These are phyloP conservation scores for Trametes cingulata DNA, from an alignment of 768 basidiomycete genomes.

Conservation along the genomic window DNA sequence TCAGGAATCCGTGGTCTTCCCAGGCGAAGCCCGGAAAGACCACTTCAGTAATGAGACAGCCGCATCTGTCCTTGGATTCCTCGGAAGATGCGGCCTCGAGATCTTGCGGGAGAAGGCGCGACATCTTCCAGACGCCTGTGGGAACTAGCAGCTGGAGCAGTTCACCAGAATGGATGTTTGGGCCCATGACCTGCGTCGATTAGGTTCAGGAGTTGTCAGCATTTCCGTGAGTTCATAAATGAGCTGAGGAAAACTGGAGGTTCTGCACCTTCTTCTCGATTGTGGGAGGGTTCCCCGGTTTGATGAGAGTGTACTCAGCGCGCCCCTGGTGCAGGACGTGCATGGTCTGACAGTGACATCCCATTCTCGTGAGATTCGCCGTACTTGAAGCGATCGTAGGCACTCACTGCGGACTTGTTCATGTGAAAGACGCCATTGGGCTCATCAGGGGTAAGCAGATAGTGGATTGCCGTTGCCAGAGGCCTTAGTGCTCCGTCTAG, in stretches of 20 bases:
- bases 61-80: slow-evolving; percentile 36
- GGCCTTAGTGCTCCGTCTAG: slow-evolving; percentile 33
- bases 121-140: slow-evolving; percentile 56
- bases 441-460: slow-evolving; percentile 44
- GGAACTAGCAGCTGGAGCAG: slow-evolving; percentile 51
- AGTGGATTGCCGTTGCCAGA: slow-evolving; percentile 50
- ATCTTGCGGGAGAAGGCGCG: slow-evolving; percentile 48
- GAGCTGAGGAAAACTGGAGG: neutral
- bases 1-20: slow-evolving; percentile 52
- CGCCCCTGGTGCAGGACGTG: slow-evolving; percentile 54
- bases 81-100: slow-evolving; percentile 35
- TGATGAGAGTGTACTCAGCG: slow-evolving; percentile 51
- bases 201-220: neutral
- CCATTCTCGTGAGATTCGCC: neutral
- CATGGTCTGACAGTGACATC: slow-evolving; percentile 40
- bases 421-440: slow-evolving; percentile 45
- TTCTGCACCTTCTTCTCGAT: slow-evolving; percentile 42
- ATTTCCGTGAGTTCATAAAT: too few relatives aligned
- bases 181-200: slow-evolving; percentile 37
- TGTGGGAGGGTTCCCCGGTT: slow-evolving; percentile 31
- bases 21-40: slow-evolving; percentile 59
- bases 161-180: slow-evolving; percentile 44
- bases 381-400: neutral
- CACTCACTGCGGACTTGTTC: slow-evolving; percentile 46
- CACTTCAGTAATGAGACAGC: slow-evolving; percentile 60